Conservation (phyloP, 257 asterid genomes). For the Mentha longifolia region DNA sequence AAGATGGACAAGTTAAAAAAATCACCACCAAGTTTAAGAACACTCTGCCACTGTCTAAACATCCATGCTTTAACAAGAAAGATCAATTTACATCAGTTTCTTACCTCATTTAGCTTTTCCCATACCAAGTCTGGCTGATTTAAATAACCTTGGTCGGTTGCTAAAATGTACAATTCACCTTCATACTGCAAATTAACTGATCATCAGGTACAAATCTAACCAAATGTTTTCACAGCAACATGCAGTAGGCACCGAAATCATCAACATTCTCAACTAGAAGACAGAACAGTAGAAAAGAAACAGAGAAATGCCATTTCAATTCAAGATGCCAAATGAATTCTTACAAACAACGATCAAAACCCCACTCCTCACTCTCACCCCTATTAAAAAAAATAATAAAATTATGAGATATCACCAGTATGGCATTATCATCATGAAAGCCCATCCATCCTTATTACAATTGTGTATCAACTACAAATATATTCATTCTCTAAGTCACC, state of each 20-base stretch:
- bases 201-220: slow-evolving; percentile 35
- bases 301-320: slow-evolving; percentile 18
- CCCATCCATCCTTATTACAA: background rate
- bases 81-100: slow-evolving; percentile 17
- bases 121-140: slow-evolving; percentile 93
- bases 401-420: background rate
- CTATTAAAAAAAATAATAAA: background rate
- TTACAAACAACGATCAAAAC: background rate
- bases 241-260: slow-evolving; percentile 24
- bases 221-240: slow-evolving; percentile 22
- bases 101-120: slow-evolving; percentile 98
- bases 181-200: slow-evolving; percentile 71
- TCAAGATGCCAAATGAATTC: slow-evolving; percentile 12
- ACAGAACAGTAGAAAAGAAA: background rate
- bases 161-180: slow-evolving; percentile 88
- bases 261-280: slow-evolving; percentile 1
- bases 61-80: slow-evolving; percentile 8
- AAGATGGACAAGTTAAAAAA: background rate
- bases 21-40: background rate
- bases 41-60: background rate
- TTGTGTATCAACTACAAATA: background rate
- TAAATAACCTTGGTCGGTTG: slow-evolving; percentile 87
- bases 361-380: background rate
- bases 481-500: background rate
- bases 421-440: background rate